A percentile compares a stretch with the other conserved stretches of the same genome.
Evolutionary conservation across 2,329 filamentous ascomycete genomes (phyloP).

Genomic region (Colletotrichum sp.): DNA sequence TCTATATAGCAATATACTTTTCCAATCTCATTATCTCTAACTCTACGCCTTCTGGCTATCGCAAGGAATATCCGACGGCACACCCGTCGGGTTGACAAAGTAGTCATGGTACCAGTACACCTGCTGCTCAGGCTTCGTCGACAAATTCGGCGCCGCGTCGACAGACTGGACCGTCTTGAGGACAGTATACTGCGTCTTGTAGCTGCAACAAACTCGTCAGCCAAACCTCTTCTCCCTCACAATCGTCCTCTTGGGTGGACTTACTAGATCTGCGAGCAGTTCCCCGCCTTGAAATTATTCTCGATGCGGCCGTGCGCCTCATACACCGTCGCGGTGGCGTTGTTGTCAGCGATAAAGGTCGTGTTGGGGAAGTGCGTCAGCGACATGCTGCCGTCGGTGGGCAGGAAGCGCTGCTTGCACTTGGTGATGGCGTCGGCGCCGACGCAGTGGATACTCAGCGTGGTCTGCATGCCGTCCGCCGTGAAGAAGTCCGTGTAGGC

Average conservation of each 20-base stretch:
- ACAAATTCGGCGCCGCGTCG: slow-evolving; percentile 1
- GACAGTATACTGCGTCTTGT: slow-evolving; percentile 15
- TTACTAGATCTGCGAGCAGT: slow-evolving; percentile 17
- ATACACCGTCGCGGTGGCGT: slow-evolving; percentile 5
- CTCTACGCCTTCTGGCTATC: not conserved
- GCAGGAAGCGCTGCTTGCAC: slow-evolving; percentile 13
- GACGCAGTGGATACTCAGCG: slow-evolving; percentile 14
- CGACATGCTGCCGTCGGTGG: slow-evolving; percentile 8
- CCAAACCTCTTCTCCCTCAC: rapidly evolving
- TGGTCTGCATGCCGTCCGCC: slow-evolving; percentile 14
- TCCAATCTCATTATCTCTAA: not conserved
- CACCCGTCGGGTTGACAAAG: slow-evolving; percentile 5
- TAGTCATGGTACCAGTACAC: slow-evolving; percentile 18
- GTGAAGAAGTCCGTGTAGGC: slow-evolving; percentile 16
- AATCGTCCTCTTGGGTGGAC: not conserved
- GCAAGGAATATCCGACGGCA: slow-evolving; percentile 11
- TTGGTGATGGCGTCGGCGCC: slow-evolving; percentile 4
- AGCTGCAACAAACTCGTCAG: not conserved
- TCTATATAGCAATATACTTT: not conserved
- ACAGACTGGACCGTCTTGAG: slow-evolving; percentile 1
- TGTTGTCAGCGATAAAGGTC: not conserved
- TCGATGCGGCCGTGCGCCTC: slow-evolving; percentile 9
- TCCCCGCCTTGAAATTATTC: slow-evolving; percentile 10
- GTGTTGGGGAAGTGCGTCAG: slow-evolving; percentile 18
- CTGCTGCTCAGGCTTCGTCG: not conserved